Conservation (phyloP, 1,284 basidiomycete species). For the Filobasidium uniguttulatum region DNA sequence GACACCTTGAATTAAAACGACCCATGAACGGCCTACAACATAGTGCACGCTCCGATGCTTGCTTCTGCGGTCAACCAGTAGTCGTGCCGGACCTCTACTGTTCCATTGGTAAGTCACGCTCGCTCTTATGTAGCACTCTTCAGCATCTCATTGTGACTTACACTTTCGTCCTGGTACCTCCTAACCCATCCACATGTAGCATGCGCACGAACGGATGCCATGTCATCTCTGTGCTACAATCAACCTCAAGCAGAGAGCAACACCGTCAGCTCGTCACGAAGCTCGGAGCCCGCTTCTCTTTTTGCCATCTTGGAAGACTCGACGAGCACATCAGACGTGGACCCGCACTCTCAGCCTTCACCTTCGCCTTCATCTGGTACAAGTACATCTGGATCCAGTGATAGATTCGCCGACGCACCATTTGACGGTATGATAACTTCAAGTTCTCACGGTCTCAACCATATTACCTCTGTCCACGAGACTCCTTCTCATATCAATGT, state of each 20-base stretch:
- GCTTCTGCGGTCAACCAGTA: too few species aligned
- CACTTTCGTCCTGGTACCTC: too few species aligned
- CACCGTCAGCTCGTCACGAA: slow-evolving; percentile 11
- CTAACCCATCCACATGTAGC: too few species aligned
- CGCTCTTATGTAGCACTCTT: too few species aligned
- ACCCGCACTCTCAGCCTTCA: too few species aligned
- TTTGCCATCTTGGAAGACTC: slow-evolving; percentile 12
- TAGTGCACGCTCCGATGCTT: too few species aligned
- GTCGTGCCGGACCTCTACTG: too few species aligned
- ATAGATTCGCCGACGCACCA: slow-evolving; percentile 1
- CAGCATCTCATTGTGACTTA: too few species aligned
- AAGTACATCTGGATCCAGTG: background rate
- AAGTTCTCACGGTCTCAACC: background rate
- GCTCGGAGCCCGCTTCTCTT: slow-evolving; percentile 16
- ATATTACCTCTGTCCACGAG: background rate
- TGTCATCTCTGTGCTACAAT: slow-evolving; percentile 31
- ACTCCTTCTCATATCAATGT: background rate
- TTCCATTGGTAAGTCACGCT: too few species aligned
- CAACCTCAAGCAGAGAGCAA: slow-evolving; percentile 3
- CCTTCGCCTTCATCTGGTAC: background rate
- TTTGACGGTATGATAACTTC: background rate
- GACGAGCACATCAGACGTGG: background rate
- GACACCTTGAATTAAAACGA: too few species aligned
- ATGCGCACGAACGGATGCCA: slow-evolving; percentile 33
- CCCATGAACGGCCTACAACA: too few species aligned